Evolutionary conservation across 2,329 filamentous ascomycete genomes (phyloP), one percentile per base, ranked within the genome.

Genomic region (Aspergillus sojae): DNA sequence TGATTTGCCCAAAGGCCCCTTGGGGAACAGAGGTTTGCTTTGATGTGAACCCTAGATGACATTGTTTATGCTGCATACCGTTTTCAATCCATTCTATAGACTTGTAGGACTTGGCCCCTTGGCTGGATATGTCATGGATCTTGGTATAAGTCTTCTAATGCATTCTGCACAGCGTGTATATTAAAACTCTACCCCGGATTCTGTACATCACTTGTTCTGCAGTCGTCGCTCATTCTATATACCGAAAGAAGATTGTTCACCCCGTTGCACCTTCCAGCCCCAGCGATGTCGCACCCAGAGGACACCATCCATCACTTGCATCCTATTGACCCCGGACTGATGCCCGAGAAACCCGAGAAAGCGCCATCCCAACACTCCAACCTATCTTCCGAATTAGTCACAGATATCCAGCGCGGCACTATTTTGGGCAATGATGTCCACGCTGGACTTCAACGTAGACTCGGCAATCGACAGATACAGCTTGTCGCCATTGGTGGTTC

Each of bases 401-500:
- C 30, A 4, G 52, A 54, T 16, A 54, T 54, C 30, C 52, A 54
- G 21, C 30, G n/a, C 52, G 52, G 30, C n/a, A 54, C 30, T 54
- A 5, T 23, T 23, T 54, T 21, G 52, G 52, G 52, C n/a, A 32
- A 53, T 30, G 46, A 57, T 6, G 43, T 48, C 23, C 50, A 60
- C 21, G n/a, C 43, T n/a, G 52, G 52, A 36, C 52, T 68, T 1
- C 65, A 68, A 19, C 65, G 67, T 28, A 57, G 61, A 43, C 64
- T 69, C 32, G 57, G 55, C 26, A 67, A 69, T 23, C 66, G 67
- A 10, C 65, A 66, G 21, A 68, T 69, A 28, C 67, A 69, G 21
- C 50, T 75, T 12, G 74, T 80, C 54, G 78, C 77, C 32, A 80
- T 80, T 52, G 79, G 79, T 23, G 79, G 79, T 23, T 76, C 76